Evolutionary conservation across 805 yeast genomes (phyloP), one percentile per base, ranked within the genome.

Genomic region (Ogataea sp.): DNA sequence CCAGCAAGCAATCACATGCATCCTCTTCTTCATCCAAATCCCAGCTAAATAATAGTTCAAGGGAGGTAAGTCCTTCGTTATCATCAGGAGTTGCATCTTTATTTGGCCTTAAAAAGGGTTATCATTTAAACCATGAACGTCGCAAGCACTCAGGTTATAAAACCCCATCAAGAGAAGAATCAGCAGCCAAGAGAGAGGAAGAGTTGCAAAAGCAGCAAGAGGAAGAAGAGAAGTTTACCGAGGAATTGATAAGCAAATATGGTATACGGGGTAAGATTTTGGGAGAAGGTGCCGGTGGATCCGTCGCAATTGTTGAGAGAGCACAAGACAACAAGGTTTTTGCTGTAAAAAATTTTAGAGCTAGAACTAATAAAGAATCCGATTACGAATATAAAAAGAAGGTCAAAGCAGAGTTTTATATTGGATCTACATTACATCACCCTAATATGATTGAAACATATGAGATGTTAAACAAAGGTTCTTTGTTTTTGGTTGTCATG

Each of bases 281-380:
- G 37, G 97, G 97, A 18, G 78, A 89, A 42, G 97, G 97, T 13
- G 97, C 97, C 1, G 89, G 95, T 20, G 97, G 97, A 2, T 81
- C 93, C 1, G 97, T 89, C n/a, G 73, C 83, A 32, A 70, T 86
- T 39, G 82, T 88, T 43, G 75, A 76, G 42, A 72, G 83, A 38
- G 68, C 74, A 24, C 57, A 72, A 0, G 80, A 79, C 46, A 72
- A 75, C 20, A 70, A 74, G 43, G 57, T 85, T 4, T 87, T 75
- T 61, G 97, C 97, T 0, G 84, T 90, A 39, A 89, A 89, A 63
- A 83, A 85, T 59, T 88, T 90, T 58, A 70, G 95, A 43, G 64
- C 82, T 9, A 78, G 79, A 49, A 64, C 73, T 41, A 64, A 71
- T 5, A 71, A 71, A 39, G 95, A 86, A 55, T 51, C 75, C 6